These are phyloP conservation scores for Cyberlindnera sargentensis DNA, from an alignment of 805 yeast genomes.

Conservation along the genomic window DNA sequence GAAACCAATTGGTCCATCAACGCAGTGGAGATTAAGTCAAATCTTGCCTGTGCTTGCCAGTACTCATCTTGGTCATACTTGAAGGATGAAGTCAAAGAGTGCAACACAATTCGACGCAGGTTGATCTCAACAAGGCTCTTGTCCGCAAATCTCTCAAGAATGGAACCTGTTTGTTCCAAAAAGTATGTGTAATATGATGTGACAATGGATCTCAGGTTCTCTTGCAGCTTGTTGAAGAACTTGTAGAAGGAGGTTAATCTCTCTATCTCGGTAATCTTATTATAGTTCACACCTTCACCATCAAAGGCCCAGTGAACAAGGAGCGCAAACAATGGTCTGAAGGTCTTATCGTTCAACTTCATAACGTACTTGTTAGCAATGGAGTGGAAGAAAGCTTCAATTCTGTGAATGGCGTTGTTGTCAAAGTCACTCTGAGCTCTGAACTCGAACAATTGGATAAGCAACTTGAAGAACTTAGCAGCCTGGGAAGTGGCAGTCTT, in stretches of 20 bases:
- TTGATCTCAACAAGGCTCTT: constrained; percentile 38
- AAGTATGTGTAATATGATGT: constrained; percentile 85
- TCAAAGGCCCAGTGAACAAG: constrained; percentile 89
- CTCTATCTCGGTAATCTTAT: constrained; percentile 40
- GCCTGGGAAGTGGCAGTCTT: constrained; percentile 70
- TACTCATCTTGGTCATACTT: constrained; percentile 88
- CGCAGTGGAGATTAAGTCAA: constrained; percentile 58
- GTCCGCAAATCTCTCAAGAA: constrained; percentile 44
- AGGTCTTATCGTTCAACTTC: constrained; percentile 88
- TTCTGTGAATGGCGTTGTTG: constrained; percentile 66
- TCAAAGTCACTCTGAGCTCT: constrained; percentile 55
- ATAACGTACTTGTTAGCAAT: constrained; percentile 73
- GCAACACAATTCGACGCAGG: constrained; percentile 66
- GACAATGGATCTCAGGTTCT: constrained; percentile 75
- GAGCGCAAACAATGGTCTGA: constrained; percentile 85
- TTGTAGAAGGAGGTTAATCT: constrained; percentile 73
- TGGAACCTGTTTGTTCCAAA: constrained; percentile 58
- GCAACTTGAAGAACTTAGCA: constrained; percentile 56
- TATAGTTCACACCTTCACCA: constrained; percentile 58
- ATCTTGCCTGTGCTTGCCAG: constrained; percentile 87
- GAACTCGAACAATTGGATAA: constrained; percentile 64
- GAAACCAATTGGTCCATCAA: constrained; percentile 59
- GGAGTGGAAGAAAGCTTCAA: constrained; percentile 69
- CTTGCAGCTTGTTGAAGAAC: constrained; percentile 80
- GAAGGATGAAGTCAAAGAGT: constrained; percentile 73